A percentile compares a stretch with the other conserved stretches of the same genome.
Conservation (phyloP, 768 basidiomycete genomes). For the Mycena metata region DNA sequence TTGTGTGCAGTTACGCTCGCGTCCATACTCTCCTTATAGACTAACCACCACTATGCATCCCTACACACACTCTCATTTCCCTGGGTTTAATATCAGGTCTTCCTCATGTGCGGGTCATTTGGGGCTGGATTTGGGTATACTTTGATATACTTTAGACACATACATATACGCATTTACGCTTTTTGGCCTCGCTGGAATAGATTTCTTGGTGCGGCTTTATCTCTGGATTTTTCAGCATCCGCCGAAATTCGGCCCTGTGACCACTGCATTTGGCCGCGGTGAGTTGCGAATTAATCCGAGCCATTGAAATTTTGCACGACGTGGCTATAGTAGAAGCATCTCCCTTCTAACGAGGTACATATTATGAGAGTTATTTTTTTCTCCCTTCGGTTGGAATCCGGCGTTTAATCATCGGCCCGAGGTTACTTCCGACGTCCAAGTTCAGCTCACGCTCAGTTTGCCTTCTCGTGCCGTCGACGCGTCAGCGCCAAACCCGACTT, state of each 20-base stretch:
- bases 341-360: too few relatives aligned
- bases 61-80: slow-evolving; percentile 11
- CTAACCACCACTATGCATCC: not conserved
- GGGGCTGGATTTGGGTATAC: slow-evolving; percentile 26
- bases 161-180: not conserved
- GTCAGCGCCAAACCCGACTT: too few relatives aligned
- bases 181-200: slow-evolving; percentile 17
- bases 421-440: too few relatives aligned
- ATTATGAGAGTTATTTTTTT: too few relatives aligned
- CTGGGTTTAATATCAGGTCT: slow-evolving; percentile 9
- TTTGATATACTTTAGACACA: not conserved
- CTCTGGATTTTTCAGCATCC: not conserved
- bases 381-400: too few relatives aligned
- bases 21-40: slow-evolving; percentile 24
- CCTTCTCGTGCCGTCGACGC: too few relatives aligned
- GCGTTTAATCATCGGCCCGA: too few relatives aligned
- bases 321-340: too few relatives aligned
- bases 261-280: not conserved
- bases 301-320: too few relatives aligned
- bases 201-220: slow-evolving; percentile 9
- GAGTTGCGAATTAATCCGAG: too few relatives aligned
- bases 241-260: not conserved
- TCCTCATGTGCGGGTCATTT: slow-evolving; percentile 25
- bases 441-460: too few relatives aligned
- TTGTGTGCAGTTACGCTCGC: not conserved